Evolutionary conservation across 2,329 filamentous ascomycete species (phyloP), one percentile per base, ranked within the genome.

Genomic region (Xylaria sp.): DNA sequence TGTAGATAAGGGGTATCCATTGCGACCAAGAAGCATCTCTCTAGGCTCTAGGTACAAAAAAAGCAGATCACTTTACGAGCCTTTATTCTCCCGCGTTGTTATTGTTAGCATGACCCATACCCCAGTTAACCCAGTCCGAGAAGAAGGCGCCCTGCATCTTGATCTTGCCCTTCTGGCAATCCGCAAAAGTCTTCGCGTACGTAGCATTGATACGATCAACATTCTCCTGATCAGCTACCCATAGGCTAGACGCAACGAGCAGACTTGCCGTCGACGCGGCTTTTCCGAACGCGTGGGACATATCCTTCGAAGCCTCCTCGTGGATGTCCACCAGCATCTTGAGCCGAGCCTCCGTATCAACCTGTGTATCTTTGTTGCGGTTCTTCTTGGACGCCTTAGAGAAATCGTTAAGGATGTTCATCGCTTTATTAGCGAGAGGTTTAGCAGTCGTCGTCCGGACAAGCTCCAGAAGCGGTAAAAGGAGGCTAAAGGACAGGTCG

Each of bases 391-490:
- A 71, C 63, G 88, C 83, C 77, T 91, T 91, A 64, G 91, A 90
- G 77, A 93, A 93, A 66, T 89, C 85, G 68, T 89, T 86, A 48
- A 98, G 85, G 39, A 95, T 86, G n/a, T 87, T 87, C 70, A 87
- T 87, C 0, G 92, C 91, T 76, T 93, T 93, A 64, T 90, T 88
- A 1, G 90, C 87, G 3, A 97, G 87, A 61, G 93, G 86, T 80
- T 93, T 93, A 69, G 90, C 90, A 45, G 86, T 89, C 0, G 93
- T 96, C n/a, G 87, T 91, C 65, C 93, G 89, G 54, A 93, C 89
- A 50, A 96, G 87, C 53, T 86, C 83, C n/a, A 97, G 84, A 0
- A 98, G 84, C 0, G 95, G 94, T 7, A 94, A 79, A 5, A 98
- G 82, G 8, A 96, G 80, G 45, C 89, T 84, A 51, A 96, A 87